A percentile compares a stretch with the other conserved stretches of the same genome.
These are phyloP conservation scores for Lactuca saligna DNA, from an alignment of 129 eudicot genomes.

Conservation along the genomic window DNA sequence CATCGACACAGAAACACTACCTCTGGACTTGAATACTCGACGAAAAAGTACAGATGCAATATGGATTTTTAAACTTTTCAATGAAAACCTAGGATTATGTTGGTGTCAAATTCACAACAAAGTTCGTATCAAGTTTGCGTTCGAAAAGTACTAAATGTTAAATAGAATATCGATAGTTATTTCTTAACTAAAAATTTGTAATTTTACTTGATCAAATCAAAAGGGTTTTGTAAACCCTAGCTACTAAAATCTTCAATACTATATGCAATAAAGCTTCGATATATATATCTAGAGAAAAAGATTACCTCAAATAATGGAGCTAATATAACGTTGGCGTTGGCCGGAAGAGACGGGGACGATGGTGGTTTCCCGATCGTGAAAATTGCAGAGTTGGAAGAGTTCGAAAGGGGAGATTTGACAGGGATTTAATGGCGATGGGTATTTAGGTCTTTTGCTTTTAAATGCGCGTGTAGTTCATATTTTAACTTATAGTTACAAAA, in stretches of 20 bases:
- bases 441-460: background rate
- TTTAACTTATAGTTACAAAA: background rate
- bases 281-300: background rate
- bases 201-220: background rate
- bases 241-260: background rate
- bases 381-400: background rate
- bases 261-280: background rate
- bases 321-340: conserved; percentile 4
- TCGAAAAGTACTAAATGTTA: too few relatives aligned
- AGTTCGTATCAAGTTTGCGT: too few relatives aligned
- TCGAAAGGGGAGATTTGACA: background rate
- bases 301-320: conserved; percentile 4
- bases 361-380: conserved; percentile 19
- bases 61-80: too few relatives aligned
- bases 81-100: too few relatives aligned
- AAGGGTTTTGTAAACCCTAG: background rate
- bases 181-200: background rate
- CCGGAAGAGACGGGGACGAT: conserved; percentile 4
- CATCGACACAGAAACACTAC: too few relatives aligned
- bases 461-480: background rate
- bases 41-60: too few relatives aligned
- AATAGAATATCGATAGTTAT: background rate
- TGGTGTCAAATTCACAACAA: too few relatives aligned
- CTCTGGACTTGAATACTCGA: too few relatives aligned
- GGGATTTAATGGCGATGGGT: background rate